These are phyloP conservation scores for Magnusiomyces fungicola DNA, from an alignment of 1,139 yeast species.

Conservation along the genomic window DNA sequence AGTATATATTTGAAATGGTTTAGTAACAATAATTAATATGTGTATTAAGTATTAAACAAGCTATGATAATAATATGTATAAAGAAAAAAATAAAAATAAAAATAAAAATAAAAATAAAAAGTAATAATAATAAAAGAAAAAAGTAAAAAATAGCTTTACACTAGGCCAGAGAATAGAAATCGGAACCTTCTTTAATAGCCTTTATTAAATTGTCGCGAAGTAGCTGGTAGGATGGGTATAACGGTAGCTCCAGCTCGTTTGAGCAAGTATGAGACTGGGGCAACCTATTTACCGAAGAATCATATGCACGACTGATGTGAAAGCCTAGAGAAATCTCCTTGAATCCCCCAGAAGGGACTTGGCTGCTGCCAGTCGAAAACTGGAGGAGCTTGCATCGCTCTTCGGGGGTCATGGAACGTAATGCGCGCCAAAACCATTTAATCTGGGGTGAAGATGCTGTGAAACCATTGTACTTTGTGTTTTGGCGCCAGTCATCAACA, in stretches of 20 bases:
- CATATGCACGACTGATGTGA: constrained; percentile 79
- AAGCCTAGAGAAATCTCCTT: constrained; percentile 82
- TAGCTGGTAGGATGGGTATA: constrained; percentile 81
- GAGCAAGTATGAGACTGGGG: constrained; percentile 97
- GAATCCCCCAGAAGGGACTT: constrained; percentile 92
- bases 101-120: neutral
- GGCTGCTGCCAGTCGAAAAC: constrained; percentile 95
- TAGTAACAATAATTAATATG: too few relatives aligned
- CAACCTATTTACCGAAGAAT: constrained; percentile 74
- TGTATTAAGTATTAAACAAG: too few relatives aligned
- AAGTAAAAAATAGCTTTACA: neutral
- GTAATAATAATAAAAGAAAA: neutral
- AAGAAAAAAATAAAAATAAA: neutral
- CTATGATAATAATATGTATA: neutral
- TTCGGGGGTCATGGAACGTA: constrained; percentile 89
- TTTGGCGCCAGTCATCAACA: constrained; percentile 90
- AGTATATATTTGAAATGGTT: too few relatives aligned
- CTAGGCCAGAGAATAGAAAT: constrained; percentile 85
- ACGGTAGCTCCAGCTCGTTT: constrained; percentile 90
- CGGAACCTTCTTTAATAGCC: constrained; percentile 92
- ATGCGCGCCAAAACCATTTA: constrained; percentile 98
- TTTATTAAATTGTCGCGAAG: constrained; percentile 70
- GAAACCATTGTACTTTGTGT: constrained; percentile 76
- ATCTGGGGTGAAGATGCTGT: constrained; percentile 79
- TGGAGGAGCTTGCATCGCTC: constrained; percentile 90